A percentile compares a stretch with the other conserved stretches of the same genome.
These are phyloP conservation scores for Sorghum bicolor DNA, from an alignment of 176 grass and related monocot species.

Conservation along the genomic window Sorghum_bicolor_NCBIv3 NC_012879.2:2261001-2261500, in stretches of 20 bases:
- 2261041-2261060: too few relatives aligned
- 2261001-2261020: too few relatives aligned
- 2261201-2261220: too few relatives aligned
- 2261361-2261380: conserved; percentile 90
- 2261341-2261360: conserved; percentile 92
- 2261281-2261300: neutral
- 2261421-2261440: conserved; percentile 1
- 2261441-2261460: neutral
- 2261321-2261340: conserved; percentile 69
- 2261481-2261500: conserved; percentile 43
- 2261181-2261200: too few relatives aligned
- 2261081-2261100: too few relatives aligned
- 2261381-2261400: conserved; percentile 66
- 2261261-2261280: neutral
- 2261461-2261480: conserved; percentile 3
- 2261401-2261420: conserved; percentile 62
- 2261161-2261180: too few relatives aligned
- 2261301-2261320: conserved; percentile 13
- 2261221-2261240: too few relatives aligned
- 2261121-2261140: neutral
- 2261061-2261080: too few relatives aligned
- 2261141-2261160: too few relatives aligned
- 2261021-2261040: too few relatives aligned
- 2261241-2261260: too few relatives aligned
- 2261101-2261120: neutral